Conservation (phyloP, 2,329 filamentous ascomycete species). For the Fusarium nanum region DNA sequence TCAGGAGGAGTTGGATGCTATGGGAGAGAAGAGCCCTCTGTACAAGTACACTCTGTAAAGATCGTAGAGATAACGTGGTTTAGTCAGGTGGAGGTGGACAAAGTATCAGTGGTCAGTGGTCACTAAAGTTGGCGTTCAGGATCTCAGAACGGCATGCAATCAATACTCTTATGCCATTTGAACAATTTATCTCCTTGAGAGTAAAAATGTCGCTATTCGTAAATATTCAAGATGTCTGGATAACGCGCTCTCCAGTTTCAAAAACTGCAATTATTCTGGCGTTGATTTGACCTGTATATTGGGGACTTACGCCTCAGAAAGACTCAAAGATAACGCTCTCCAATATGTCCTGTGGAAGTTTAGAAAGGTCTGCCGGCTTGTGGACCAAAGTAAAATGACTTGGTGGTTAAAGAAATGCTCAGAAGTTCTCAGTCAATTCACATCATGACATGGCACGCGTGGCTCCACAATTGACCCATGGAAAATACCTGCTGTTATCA, state of each 20-base stretch:
- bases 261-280: too few relatives aligned
- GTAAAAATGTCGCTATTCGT: not conserved
- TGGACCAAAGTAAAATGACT: not conserved
- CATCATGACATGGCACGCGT: too few relatives aligned
- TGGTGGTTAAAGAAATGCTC: not conserved
- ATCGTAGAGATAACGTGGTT: not conserved
- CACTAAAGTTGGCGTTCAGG: not conserved
- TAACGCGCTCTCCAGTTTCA: too few relatives aligned
- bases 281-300: too few relatives aligned
- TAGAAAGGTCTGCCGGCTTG: fast-evolving
- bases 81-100: not conserved
- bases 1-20: constrained; percentile 28
- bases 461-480: too few relatives aligned
- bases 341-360: not conserved
- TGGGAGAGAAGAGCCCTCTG: constrained; percentile 34
- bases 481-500: too few relatives aligned
- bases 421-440: not conserved
- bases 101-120: not conserved
- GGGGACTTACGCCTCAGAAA: too few relatives aligned
- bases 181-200: not conserved
- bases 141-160: too few relatives aligned
- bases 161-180: not conserved
- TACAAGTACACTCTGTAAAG: constrained; percentile 33
- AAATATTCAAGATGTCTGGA: too few relatives aligned
- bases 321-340: too few relatives aligned